A percentile compares a stretch with the other conserved stretches of the same genome.
Conservation (phyloP, 2,329 filamentous ascomycete genomes). For the Claviceps arundinis region DNA sequence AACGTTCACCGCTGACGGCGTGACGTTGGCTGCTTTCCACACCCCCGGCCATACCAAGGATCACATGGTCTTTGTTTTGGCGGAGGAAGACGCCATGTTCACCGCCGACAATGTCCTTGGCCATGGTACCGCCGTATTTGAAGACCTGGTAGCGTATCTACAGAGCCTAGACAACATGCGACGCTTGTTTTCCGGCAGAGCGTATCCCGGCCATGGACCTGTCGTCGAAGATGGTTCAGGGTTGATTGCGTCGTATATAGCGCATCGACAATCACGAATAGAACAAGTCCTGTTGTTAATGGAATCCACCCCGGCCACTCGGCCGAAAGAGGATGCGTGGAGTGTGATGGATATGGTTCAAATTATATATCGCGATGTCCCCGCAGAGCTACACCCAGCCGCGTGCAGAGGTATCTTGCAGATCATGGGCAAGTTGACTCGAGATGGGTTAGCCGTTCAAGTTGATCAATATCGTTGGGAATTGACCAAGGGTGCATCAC, state of each 20-base stretch:
- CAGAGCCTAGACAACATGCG: conserved; percentile 57
- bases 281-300: conserved; percentile 60
- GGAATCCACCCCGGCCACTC: conserved; percentile 22
- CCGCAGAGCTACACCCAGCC: conserved; percentile 59
- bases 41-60: conserved; percentile 63
- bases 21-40: conserved; percentile 50
- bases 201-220: conserved; percentile 80
- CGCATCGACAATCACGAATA: conserved; percentile 68
- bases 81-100: conserved; percentile 73
- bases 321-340: conserved; percentile 32
- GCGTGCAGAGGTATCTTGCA: conserved; percentile 66
- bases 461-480: conserved; percentile 21
- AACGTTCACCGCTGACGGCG: conserved; percentile 43
- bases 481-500: conserved; percentile 12
- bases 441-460: conserved; percentile 52
- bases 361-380: conserved; percentile 70
- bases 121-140: conserved; percentile 76
- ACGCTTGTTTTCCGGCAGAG: conserved; percentile 48
- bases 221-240: conserved; percentile 58
- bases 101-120: conserved; percentile 83
- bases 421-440: conserved; percentile 65
- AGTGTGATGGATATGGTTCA: conserved; percentile 73
- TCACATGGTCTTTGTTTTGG: conserved; percentile 65
- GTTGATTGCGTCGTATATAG: conserved; percentile 72
- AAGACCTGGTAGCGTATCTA: conserved; percentile 59